A percentile compares a stretch with the other conserved stretches of the same genome.
phyloP scores from a whole-genome alignment of 1,139 yeast species.

The Sugiyamaella xylanicola region DNA sequence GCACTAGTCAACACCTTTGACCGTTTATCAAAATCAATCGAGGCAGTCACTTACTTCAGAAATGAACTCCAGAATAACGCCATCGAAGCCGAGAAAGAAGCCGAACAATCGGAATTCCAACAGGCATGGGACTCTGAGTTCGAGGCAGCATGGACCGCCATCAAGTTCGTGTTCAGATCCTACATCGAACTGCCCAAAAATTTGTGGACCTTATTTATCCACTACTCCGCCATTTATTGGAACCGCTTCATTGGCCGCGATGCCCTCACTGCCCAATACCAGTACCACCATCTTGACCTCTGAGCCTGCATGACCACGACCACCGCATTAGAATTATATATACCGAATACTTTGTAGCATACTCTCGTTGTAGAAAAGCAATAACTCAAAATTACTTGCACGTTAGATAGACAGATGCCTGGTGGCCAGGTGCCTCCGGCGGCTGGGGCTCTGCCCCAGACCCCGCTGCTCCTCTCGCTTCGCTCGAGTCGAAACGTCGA shows the following conservation, averaged over 20 bases:
- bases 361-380: conserved; percentile 10
- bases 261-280: conserved; percentile 20
- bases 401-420: not conserved
- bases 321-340: not conserved
- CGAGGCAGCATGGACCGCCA: conserved; percentile 49
- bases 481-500: not conserved
- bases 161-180: conserved; percentile 64
- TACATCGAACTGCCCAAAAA: conserved; percentile 71
- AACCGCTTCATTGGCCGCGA: conserved; percentile 68
- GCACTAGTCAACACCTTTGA: conserved; percentile 92
- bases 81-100: conserved; percentile 20
- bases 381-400: too few relatives aligned
- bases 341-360: not conserved
- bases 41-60: conserved; percentile 73
- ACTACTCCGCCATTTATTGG: conserved; percentile 64
- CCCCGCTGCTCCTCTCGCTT: not conserved
- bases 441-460: not conserved
- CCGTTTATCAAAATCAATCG: conserved; percentile 81
- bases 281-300: conserved; percentile 21
- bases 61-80: conserved; percentile 36
- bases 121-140: conserved; percentile 1
- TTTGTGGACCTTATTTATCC: conserved; percentile 53
- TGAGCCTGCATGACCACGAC: not conserved
- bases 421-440: not conserved
- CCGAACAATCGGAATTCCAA: conserved; percentile 2